A percentile compares a stretch with the other conserved stretches of the same genome.
phyloP scores from a whole-genome alignment of 768 basidiomycete species.

The Mycena floridula region DNA sequence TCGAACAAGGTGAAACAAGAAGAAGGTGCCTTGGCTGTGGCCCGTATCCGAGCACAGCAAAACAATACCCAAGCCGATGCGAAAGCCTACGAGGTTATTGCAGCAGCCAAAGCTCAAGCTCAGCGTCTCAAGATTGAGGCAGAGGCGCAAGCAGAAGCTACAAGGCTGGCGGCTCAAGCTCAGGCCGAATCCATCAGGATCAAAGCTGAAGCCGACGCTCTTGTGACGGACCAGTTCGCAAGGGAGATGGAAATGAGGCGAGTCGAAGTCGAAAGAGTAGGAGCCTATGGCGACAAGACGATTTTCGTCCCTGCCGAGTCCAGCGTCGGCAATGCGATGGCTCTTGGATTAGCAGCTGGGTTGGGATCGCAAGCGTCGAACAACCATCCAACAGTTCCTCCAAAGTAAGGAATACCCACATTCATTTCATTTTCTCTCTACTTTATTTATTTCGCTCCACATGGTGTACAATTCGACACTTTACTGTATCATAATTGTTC shows the following conservation, averaged over 20 bases:
- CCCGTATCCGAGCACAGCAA: constrained; percentile 67
- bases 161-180: constrained; percentile 66
- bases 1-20: constrained; percentile 85
- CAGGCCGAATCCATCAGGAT: constrained; percentile 64
- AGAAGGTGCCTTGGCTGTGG: constrained; percentile 71
- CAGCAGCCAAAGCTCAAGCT: constrained; percentile 71
- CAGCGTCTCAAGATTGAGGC: constrained; percentile 68
- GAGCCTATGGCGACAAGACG: constrained; percentile 63
- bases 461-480: no score
- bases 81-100: constrained; percentile 67
- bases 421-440: no score
- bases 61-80: constrained; percentile 69
- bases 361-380: constrained; percentile 43
- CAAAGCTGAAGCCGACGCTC: constrained; percentile 57
- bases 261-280: constrained; percentile 55
- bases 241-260: constrained; percentile 71
- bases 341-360: constrained; percentile 64
- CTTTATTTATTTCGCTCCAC: no score
- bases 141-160: constrained; percentile 73
- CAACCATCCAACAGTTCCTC: no score
- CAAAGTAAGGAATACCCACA: no score
- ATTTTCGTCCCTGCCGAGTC: constrained; percentile 65
- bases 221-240: constrained; percentile 60
- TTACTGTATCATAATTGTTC: no score
- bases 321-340: constrained; percentile 57